Base-by-base conservation (phyloP, 345 rosid species). In the Boechera retrofracta region DNA sequence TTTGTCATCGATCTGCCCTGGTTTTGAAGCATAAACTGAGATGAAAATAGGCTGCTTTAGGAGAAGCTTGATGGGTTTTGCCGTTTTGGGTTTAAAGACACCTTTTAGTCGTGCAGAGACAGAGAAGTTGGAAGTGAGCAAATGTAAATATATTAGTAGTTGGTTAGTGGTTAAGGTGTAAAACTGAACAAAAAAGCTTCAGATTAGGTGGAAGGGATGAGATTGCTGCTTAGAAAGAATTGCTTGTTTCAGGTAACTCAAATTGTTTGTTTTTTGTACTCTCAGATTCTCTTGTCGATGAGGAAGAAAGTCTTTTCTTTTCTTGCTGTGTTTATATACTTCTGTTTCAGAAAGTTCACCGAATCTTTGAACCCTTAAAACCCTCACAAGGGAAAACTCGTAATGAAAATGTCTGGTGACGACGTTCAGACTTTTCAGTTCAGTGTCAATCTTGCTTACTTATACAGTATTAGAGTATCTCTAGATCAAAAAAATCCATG, bases 61-160 rank as follows among this genome's bases (percentile, higher is more conserved):
- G 35, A 13, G 64, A 56, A 24, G 57, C 47, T 55, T 49, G 71
- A 45, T 73, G 57, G 65, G 49, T 65, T 56, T 60, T 33, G 39
- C 54, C 16, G 42, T 31, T 29, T 64, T 53, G 63, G 49, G 54
- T 64, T 41, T 41, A 10, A 10, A 54, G 39, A 74, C 38, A 38
- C 41, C 5, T 8, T 26, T 65, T 15, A 41, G 70, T 7, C 28
- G 5, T 36, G 69, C 38, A 60, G 75, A 71, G 65, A 48, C 45
- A 13, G 52, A 16, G 31, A 64, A 45, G 35, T 64, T 74, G 65
- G 42, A 47, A 26, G 42, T 48, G 73, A 67, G 62, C 29, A 77
- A 55, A 77, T 77, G 80, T 77, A 71, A 2, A 77, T 75, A 75
- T 21, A 56, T 53, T 48, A 61, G 29, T 72, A 60, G 69, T 49